These are phyloP conservation scores for Trichocomaceae sp. DNA, from an alignment of 2,329 filamentous ascomycete species.

Conservation along the genomic window DNA sequence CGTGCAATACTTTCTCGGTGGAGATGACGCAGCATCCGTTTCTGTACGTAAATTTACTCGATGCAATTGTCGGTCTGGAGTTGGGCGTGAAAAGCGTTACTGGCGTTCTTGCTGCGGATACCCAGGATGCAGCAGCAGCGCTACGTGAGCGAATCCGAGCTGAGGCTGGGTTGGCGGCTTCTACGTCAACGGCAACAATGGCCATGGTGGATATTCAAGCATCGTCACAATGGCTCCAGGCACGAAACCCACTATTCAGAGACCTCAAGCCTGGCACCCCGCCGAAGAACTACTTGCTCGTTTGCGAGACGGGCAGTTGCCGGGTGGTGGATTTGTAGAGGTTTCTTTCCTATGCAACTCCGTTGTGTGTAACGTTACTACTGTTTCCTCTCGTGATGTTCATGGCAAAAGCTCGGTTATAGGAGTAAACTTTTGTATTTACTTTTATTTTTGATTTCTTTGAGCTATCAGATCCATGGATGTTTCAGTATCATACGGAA, in stretches of 20 bases:
- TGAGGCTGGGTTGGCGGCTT: constrained; percentile 27
- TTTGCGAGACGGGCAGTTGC: constrained; percentile 35
- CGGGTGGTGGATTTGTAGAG: constrained; percentile 27
- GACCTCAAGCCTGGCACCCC: constrained; percentile 29
- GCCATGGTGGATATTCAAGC: constrained; percentile 34
- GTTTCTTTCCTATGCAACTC: background rate
- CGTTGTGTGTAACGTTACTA: background rate
- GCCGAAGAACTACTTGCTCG: constrained; percentile 33
- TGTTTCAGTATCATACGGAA: no score
- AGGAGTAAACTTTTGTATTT: no score
- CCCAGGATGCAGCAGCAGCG: background rate
- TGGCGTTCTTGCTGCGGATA: constrained; percentile 42
- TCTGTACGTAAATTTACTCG: constrained; percentile 76
- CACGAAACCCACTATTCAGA: constrained; percentile 31
- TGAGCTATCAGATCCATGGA: no score
- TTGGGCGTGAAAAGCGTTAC: constrained; percentile 60
- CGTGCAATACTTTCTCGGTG: constrained; percentile 77
- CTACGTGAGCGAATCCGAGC: constrained; percentile 25
- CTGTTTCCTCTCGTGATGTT: no score
- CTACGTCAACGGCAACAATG: constrained; percentile 27
- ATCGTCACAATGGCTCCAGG: constrained; percentile 33
- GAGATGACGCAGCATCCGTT: constrained; percentile 92
- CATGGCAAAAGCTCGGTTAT: no score
- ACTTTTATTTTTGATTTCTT: no score
- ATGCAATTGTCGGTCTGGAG: constrained; percentile 65